phyloP scores from a whole-genome alignment of 1,139 yeast genomes.

The Yamadazyma pseudoaaseri region DNA sequence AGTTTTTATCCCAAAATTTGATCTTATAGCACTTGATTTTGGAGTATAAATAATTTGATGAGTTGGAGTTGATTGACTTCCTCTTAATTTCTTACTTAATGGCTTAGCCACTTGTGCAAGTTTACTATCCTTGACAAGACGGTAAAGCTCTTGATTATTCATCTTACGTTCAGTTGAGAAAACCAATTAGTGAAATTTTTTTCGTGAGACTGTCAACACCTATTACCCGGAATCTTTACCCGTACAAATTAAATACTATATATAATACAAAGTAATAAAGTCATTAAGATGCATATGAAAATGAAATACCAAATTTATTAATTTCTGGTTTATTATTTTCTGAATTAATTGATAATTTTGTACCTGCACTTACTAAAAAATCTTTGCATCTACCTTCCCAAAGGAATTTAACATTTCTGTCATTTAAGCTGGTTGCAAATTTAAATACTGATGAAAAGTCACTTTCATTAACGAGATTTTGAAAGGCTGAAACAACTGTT shows the following conservation, averaged over 20 bases:
- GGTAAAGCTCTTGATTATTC: constrained; percentile 35
- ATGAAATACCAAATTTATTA: constrained; percentile 36
- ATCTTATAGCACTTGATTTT: constrained; percentile 40
- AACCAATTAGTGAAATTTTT: background rate
- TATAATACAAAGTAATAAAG: constrained; percentile 3
- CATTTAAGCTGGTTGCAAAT: constrained; percentile 67
- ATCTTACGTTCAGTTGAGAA: constrained; percentile 4
- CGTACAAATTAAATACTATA: background rate
- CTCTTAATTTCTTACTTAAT: constrained; percentile 33
- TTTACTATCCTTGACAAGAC: constrained; percentile 42
- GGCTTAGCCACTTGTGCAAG: constrained; percentile 50
- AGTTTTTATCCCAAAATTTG: constrained; percentile 45
- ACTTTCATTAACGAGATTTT: constrained; percentile 49
- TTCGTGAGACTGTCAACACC: background rate
- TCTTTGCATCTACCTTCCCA: constrained; percentile 93
- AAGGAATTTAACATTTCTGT: constrained; percentile 56
- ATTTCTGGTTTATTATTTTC: constrained; percentile 34
- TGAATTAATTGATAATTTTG: constrained; percentile 40
- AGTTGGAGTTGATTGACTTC: constrained; percentile 33
- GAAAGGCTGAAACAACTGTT: constrained; percentile 53
- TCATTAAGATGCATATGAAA: constrained; percentile 29
- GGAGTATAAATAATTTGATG: constrained; percentile 48
- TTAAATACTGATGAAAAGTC: constrained; percentile 73
- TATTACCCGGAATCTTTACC: too few relatives aligned
- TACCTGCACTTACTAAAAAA: constrained; percentile 76